phyloP scores from a whole-genome alignment of 306 rosid genomes.

The Fragaria nilgerrensis region DNA sequence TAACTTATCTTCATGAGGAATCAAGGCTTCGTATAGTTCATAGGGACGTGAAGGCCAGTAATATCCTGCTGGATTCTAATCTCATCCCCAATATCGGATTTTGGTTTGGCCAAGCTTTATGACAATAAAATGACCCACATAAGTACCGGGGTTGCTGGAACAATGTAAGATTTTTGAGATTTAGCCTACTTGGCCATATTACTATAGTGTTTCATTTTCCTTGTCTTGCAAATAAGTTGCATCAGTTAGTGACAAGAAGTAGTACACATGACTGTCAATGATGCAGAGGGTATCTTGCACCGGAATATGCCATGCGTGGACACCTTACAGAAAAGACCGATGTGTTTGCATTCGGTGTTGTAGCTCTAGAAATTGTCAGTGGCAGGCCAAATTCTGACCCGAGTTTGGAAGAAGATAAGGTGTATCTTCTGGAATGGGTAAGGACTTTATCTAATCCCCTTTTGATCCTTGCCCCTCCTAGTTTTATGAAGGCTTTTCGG shows the following conservation, averaged over 20 bases:
- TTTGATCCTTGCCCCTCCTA: neutral
- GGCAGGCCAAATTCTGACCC: conserved; percentile 72
- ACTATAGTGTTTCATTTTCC: neutral
- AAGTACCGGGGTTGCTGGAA: conserved; percentile 78
- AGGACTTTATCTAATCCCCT: conserved; percentile 3
- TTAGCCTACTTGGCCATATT: neutral
- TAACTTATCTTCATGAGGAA: conserved; percentile 77
- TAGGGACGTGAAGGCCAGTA: conserved; percentile 82
- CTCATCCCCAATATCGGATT: conserved; percentile 74
- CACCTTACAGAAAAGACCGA: conserved; percentile 83
- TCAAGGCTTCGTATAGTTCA: conserved; percentile 70
- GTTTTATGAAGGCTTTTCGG: neutral
- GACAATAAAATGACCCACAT: conserved; percentile 79
- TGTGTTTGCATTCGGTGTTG: conserved; percentile 87
- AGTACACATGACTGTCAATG: conserved; percentile 5
- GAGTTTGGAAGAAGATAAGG: conserved; percentile 52
- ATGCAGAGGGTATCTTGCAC: conserved; percentile 83
- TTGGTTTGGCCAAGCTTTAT: conserved; percentile 76
- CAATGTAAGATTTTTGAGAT: conserved; percentile 50
- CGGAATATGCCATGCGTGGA: conserved; percentile 87
- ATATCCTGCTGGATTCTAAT: conserved; percentile 61
- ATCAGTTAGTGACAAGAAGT: conserved; percentile 4
- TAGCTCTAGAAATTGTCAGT: conserved; percentile 68
- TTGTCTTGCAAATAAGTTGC: neutral
- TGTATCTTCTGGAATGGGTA: conserved; percentile 82